A percentile compares a stretch with the other conserved stretches of the same genome.
Evolutionary conservation across 805 yeast genomes (phyloP).

Genomic region (Wickerhamomyces kurtzmanii): DNA sequence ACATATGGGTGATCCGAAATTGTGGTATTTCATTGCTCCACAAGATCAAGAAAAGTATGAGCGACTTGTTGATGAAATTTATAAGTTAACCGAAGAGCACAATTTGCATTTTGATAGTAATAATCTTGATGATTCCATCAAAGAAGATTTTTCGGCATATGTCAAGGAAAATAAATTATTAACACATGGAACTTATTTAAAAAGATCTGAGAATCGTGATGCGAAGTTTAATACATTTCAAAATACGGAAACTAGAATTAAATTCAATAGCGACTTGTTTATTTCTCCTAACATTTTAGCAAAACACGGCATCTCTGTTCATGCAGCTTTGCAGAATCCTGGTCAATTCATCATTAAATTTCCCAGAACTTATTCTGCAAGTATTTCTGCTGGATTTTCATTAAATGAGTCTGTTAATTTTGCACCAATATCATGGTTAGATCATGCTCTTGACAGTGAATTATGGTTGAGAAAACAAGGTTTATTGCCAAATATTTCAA

Average conservation of each 20-base stretch:
- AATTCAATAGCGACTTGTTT: constrained; percentile 32
- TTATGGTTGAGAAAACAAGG: constrained; percentile 39
- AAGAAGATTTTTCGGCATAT: constrained; percentile 5
- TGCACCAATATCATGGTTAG: constrained; percentile 50
- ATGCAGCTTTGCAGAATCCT: constrained; percentile 43
- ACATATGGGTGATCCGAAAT: constrained; percentile 42
- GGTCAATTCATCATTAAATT: constrained; percentile 52
- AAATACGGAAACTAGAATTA: constrained; percentile 2
- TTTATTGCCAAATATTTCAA: constrained; percentile 42
- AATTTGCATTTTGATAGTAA: constrained; percentile 4
- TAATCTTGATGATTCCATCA: constrained; percentile 3
- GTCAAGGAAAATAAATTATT: constrained; percentile 11
- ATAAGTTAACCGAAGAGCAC: constrained; percentile 41
- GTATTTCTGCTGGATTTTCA: constrained; percentile 44
- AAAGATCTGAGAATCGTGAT: constrained; percentile 8
- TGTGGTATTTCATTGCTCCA: constrained; percentile 60
- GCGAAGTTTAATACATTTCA: constrained; percentile 10
- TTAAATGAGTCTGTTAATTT: constrained; percentile 47
- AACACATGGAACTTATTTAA: constrained; percentile 6
- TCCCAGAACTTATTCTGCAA: constrained; percentile 44
- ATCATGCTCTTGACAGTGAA: constrained; percentile 35
- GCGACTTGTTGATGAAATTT: constrained; percentile 36
- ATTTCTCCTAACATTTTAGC: constrained; percentile 39
- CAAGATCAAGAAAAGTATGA: constrained; percentile 44
- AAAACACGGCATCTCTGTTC: constrained; percentile 36